phyloP scores from a whole-genome alignment of 352 stramenopile species.

The Phytophthora ramorum region DNA sequence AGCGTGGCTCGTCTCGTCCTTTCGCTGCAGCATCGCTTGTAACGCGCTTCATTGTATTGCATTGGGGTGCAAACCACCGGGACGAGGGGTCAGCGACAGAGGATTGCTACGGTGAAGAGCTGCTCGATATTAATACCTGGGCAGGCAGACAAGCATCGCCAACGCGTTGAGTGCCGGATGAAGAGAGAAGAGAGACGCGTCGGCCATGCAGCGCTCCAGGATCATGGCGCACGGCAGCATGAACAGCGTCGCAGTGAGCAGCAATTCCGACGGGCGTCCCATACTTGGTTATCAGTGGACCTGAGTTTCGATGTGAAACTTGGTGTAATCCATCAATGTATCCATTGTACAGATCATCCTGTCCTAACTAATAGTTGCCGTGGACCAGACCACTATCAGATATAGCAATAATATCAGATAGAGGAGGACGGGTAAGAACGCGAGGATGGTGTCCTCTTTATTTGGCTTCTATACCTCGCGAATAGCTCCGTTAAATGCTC shows the following conservation, averaged over 20 bases:
- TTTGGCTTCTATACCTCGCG: too few species aligned
- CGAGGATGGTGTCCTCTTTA: too few species aligned
- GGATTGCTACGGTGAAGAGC: background rate
- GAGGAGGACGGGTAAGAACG: too few species aligned
- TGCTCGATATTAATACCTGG: constrained; percentile 33
- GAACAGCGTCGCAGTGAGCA: constrained; percentile 54
- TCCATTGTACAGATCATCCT: background rate
- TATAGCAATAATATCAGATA: too few species aligned
- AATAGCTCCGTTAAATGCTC: too few species aligned
- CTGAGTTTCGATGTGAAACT: constrained; percentile 9
- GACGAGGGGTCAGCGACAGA: constrained; percentile 11
- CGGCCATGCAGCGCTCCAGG: constrained; percentile 49
- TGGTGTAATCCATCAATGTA: constrained; percentile 9
- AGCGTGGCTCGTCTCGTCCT: constrained; percentile 42
- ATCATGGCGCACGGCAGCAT: constrained; percentile 53
- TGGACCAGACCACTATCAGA: too few species aligned
- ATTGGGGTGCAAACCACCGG: constrained; percentile 8
- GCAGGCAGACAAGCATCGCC: constrained; percentile 60
- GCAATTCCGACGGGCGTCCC: constrained; percentile 14
- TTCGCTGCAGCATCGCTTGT: constrained; percentile 64
- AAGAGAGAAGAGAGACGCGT: constrained; percentile 59
- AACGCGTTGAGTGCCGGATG: constrained; percentile 63
- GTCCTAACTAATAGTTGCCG: too few species aligned
- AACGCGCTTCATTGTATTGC: constrained; percentile 38
- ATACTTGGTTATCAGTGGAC: constrained; percentile 6